Percentiles rank a stretch among this genome's conserved stretches.
Conservation (phyloP, 345 rosid species). For the Salix caprea region DNA sequence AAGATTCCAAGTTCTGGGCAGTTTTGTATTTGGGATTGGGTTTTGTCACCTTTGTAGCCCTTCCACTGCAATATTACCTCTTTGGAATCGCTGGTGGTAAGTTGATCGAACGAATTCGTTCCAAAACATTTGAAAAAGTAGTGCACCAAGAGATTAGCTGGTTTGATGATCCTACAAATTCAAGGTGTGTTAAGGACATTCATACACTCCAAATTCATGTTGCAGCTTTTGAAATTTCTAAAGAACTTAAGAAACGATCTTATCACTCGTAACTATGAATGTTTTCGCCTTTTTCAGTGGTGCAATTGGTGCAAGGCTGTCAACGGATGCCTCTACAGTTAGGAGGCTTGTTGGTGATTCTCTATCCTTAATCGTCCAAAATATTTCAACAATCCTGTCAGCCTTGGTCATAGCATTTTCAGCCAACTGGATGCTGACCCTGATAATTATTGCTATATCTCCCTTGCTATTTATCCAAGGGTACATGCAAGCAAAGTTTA, state of each 20-base stretch:
- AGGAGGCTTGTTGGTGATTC: slow-evolving; percentile 53
- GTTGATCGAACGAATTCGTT: slow-evolving; percentile 60
- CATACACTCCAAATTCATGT: neutral
- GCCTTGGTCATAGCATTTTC: slow-evolving; percentile 48
- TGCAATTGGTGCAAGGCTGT: slow-evolving; percentile 60
- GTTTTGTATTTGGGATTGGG: slow-evolving; percentile 42
- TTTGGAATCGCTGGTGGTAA: slow-evolving; percentile 84
- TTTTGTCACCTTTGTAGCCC: slow-evolving; percentile 20
- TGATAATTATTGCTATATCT: slow-evolving; percentile 34
- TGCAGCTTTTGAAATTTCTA: neutral
- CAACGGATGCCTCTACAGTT: slow-evolving; percentile 55
- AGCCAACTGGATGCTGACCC: slow-evolving; percentile 57
- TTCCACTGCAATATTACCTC: slow-evolving; percentile 62
- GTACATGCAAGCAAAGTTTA: slow-evolving; percentile 36
- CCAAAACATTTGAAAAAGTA: slow-evolving; percentile 63
- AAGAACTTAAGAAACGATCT: neutral
- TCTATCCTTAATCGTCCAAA: slow-evolving; percentile 50
- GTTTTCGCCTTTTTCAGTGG: slow-evolving; percentile 36
- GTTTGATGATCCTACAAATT: slow-evolving; percentile 75
- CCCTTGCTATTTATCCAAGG: slow-evolving; percentile 49
- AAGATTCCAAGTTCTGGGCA: slow-evolving; percentile 64
- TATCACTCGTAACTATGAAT: neutral
- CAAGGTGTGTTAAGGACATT: slow-evolving; percentile 39
- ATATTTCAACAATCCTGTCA: slow-evolving; percentile 38
- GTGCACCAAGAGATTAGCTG: slow-evolving; percentile 82